Evolutionary conservation across 2,329 filamentous ascomycete species (phyloP).

Genomic region (Diaporthe vaccinii): DNA sequence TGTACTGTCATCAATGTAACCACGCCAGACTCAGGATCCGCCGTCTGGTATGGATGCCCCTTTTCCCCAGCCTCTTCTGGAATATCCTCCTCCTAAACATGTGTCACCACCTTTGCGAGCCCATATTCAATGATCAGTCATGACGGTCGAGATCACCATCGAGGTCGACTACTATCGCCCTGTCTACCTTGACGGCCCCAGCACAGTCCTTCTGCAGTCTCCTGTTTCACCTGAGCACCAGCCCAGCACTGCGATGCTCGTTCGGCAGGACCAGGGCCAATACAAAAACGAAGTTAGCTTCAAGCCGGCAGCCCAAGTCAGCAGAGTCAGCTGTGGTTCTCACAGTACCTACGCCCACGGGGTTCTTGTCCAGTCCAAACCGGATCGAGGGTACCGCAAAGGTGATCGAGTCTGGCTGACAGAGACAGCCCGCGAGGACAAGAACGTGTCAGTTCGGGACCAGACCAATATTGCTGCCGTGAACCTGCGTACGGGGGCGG

Average conservation of each 20-base stretch:
- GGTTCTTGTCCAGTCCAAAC: slow-evolving; percentile 12
- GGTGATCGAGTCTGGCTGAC: slow-evolving; percentile 37
- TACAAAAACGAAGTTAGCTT: slow-evolving; percentile 33
- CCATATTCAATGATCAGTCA: not conserved
- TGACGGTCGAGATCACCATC: slow-evolving; percentile 33
- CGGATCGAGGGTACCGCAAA: not conserved
- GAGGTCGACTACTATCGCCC: slow-evolving; percentile 36
- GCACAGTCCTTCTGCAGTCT: slow-evolving; percentile 24
- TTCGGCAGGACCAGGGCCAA: slow-evolving; percentile 35
- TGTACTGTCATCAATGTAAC: slow-evolving; percentile 6
- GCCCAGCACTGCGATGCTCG: not conserved
- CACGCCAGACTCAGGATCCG: not conserved
- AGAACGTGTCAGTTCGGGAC: not conserved
- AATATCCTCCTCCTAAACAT: not conserved
- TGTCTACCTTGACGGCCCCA: slow-evolving; percentile 5
- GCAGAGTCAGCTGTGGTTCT: not conserved
- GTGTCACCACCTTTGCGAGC: not conserved
- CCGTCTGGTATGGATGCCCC: not conserved
- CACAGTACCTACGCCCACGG: slow-evolving; percentile 34
- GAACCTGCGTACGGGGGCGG: slow-evolving; percentile 36
- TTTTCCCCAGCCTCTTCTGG: not conserved
- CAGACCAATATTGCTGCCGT: slow-evolving; percentile 10
- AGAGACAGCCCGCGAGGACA: not conserved
- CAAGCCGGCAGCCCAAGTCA: not conserved
- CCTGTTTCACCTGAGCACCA: slow-evolving; percentile 20